A percentile compares a stretch with the other conserved stretches of the same genome.
phyloP scores from a whole-genome alignment of 2,329 filamentous ascomycete species.

The Sphaceloma murrayae region DNA sequence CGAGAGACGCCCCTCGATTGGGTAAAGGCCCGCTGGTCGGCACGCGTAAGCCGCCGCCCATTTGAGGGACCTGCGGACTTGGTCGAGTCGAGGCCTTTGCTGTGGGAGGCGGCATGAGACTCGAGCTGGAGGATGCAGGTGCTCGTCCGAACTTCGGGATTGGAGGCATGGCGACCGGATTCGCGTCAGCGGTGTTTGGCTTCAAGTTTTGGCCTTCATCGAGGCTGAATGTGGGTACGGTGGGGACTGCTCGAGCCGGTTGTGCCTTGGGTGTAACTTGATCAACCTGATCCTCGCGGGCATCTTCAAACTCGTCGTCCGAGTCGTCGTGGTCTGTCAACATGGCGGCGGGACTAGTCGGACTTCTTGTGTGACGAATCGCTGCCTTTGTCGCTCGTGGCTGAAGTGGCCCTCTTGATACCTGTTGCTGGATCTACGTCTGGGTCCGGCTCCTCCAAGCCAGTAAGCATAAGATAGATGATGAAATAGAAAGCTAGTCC shows the following conservation, averaged over 20 bases:
- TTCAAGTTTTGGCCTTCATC: slow-evolving; percentile 13
- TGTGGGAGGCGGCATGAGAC: slow-evolving; percentile 25
- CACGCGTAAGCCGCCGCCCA: slow-evolving; percentile 28
- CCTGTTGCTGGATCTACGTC: neutral
- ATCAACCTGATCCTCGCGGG: slow-evolving; percentile 17
- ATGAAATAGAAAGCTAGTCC: slow-evolving; percentile 13
- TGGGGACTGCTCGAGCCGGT: slow-evolving; percentile 15
- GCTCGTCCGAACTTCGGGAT: no score
- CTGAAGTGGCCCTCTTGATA: no score
- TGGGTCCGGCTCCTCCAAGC: slow-evolving; percentile 11
- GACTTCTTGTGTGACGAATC: slow-evolving; percentile 1
- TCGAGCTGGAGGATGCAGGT: slow-evolving; percentile 19
- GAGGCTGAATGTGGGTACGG: slow-evolving; percentile 21
- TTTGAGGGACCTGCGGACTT: slow-evolving; percentile 16
- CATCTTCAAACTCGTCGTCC: slow-evolving; percentile 13
- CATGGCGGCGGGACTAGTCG: neutral
- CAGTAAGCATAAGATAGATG: slow-evolving; percentile 12
- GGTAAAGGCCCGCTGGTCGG: slow-evolving; percentile 41
- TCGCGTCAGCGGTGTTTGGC: neutral
- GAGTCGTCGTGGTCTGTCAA: neutral
- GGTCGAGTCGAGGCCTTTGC: slow-evolving; percentile 12
- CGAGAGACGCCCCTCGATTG: slow-evolving; percentile 35
- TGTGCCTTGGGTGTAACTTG: slow-evolving; percentile 27
- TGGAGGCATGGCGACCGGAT: slow-evolving; percentile 15
- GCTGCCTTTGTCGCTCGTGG: neutral